Evolutionary conservation across 2,329 filamentous ascomycete species (phyloP), one percentile per base, ranked within the genome.

Genomic region (Westerdykella ornata): DNA sequence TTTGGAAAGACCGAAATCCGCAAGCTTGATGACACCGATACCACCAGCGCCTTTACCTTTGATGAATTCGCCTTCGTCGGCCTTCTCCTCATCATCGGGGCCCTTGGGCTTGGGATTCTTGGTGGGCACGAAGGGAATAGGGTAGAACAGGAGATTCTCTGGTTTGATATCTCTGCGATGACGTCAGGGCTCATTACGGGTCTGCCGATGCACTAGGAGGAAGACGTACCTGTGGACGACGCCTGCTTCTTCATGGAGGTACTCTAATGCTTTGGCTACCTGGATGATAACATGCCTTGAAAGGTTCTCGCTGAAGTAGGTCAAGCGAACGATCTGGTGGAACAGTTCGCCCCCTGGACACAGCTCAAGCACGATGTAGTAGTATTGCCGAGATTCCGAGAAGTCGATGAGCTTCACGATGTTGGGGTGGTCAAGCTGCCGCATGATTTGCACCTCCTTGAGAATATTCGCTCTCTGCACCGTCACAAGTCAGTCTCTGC

Each of bases 361-460:
- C 33, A 97, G 77, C 68, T 98, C 92, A 31, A 98, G 80, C 33
- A 98, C 82, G 54, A 98, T 96, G 71, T 94, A 98, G 69, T 97
- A 97, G 65, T 96, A 96, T 66, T 97, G 88, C 44, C 79, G 78
- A 1, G 89, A 94, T 68, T 98, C 92, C 49, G 85, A 85, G 62
- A 97, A 97, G 58, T 95, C 88, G 57, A 97, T 77, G 43, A 98
- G 79, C 63, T 88, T 90, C 66, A 96, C 81, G 46, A 98, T 92
- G 63, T 97, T 97, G 47, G 90, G 89, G 55, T 98, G 92, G 52
- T 97, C 88, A 36, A 98, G 76, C 59, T 94, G 85, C 49, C 89
- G 87, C 90, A 98, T 98, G 55, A 98, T 98, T 60, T 95, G 87
- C 12, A 98, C 92, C 68, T 98, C 92, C 70, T 98, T 98, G 47